phyloP scores from a whole-genome alignment of 2,329 filamentous ascomycete species.

The Microthyrium microscopicum region DNA sequence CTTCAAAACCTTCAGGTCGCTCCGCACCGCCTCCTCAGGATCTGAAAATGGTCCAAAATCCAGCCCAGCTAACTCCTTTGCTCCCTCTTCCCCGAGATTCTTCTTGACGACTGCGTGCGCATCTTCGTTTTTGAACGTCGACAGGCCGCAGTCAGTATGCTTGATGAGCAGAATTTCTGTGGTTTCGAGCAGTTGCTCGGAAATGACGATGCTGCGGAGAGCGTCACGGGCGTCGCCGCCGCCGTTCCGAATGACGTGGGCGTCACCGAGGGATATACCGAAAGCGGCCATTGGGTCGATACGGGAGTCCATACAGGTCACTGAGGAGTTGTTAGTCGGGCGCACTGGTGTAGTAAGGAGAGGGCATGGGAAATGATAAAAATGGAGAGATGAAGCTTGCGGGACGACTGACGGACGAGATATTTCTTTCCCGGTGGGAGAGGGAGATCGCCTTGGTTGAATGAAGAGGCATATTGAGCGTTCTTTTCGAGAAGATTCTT shows the following conservation, averaged over 20 bases:
- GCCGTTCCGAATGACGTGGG: constrained; percentile 37
- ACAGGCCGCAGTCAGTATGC: constrained; percentile 59
- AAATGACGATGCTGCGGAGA: constrained; percentile 59
- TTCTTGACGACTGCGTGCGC: constrained; percentile 38
- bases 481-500: constrained; percentile 41
- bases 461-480: constrained; percentile 37
- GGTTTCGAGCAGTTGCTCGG: constrained; percentile 62
- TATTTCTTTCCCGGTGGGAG: constrained; percentile 57
- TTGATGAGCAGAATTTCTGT: constrained; percentile 59
- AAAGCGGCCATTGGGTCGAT: constrained; percentile 51
- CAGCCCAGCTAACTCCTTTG: constrained; percentile 27
- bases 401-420: constrained; percentile 34
- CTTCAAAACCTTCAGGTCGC: constrained; percentile 50
- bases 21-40: constrained; percentile 44
- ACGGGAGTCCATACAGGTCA: constrained; percentile 74
- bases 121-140: constrained; percentile 46
- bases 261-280: constrained; percentile 56
- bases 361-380: neutral
- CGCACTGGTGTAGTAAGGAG: neutral
- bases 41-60: constrained; percentile 52
- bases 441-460: constrained; percentile 48
- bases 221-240: constrained; percentile 51
- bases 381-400: constrained; percentile 5
- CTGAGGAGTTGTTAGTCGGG: constrained; percentile 15
- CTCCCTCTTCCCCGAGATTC: constrained; percentile 39